Evolutionary conservation across 202 grass and related monocot species (phyloP).

Genomic region (Panicum virgatum): DNA sequence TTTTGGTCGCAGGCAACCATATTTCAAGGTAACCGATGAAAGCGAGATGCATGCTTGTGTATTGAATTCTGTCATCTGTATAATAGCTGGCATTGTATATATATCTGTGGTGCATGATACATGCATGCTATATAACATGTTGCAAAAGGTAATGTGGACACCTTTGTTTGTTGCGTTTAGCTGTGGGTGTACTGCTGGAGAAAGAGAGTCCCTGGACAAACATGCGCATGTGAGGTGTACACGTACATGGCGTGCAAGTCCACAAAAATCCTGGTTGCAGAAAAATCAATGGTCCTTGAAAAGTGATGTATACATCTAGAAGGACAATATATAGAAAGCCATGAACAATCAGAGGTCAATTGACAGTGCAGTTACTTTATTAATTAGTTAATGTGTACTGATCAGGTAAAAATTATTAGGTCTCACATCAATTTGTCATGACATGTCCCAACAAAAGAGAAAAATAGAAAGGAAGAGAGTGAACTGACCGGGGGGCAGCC

Average conservation of each 20-base stretch:
- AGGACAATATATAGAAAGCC: neutral
- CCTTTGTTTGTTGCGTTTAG: conserved; percentile 11
- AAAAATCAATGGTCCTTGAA: conserved; percentile 10
- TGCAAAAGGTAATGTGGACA: conserved; percentile 8
- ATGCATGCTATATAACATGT: neutral
- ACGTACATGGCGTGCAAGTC: conserved; percentile 29
- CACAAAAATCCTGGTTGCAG: neutral
- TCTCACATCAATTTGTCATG: neutral
- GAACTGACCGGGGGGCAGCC: no score
- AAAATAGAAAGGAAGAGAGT: no score
- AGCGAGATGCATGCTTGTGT: conserved; percentile 30
- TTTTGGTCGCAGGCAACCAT: conserved; percentile 5
- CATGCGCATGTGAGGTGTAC: conserved; percentile 13
- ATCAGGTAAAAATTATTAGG: neutral
- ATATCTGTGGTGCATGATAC: conserved; percentile 14
- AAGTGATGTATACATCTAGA: neutral
- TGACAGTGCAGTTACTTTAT: neutral
- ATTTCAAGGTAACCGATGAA: neutral
- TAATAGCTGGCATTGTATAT: conserved; percentile 27
- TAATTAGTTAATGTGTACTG: neutral
- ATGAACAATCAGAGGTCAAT: no score
- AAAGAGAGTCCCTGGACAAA: neutral
- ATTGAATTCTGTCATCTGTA: conserved; percentile 35
- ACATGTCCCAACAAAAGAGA: no score
- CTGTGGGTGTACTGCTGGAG: neutral